Evolutionary conservation across 163 green algal genomes (phyloP), one percentile per base, ranked within the genome.

Genomic region (Volvox carteri): DNA sequence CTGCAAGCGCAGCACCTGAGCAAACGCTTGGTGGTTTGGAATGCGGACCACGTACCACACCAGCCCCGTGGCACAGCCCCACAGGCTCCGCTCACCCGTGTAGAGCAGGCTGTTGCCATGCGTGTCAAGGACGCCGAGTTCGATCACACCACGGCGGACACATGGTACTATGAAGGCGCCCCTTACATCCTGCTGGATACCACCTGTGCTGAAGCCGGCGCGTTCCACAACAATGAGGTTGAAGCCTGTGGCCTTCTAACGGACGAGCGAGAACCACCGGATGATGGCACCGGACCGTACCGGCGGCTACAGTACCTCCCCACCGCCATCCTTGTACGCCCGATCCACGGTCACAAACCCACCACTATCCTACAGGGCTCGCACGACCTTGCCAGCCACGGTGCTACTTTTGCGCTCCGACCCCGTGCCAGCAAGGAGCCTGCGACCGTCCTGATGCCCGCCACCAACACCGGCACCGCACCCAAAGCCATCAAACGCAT

Each of bases 201-300:
- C n/a, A n/a, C n/a, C n/a, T n/a, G n/a, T n/a, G n/a, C n/a, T n/a
- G n/a, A n/a, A n/a, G n/a, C n/a, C n/a, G n/a, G n/a, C n/a, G n/a
- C n/a, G n/a, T n/a, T n/a, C n/a, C 7, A 48, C n/a, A 83, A 83
- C 46, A 83, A 67, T 30, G 41, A 44, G 6, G 76, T 84, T 25
- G 21, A 25, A 0, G 76, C 33, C 0, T 18, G 28, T 3, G 48
- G 76, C 18, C 30, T 84, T 5, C 1, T 84, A 0, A 70, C 50
- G 5, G 76, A 84, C 76, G 6, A 39, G 1, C 33, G 76, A 6
- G 76, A 84, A 35, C 50, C n/a, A 21, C 48, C 30, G 1, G 76
- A 84, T 23, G 33, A 62, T 5, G 76, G 76, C 6, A 7, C n/a
- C n/a, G n/a, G n/a, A n/a, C n/a, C n/a, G n/a, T n/a, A n/a, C n/a